Percentiles rank a stretch among this genome's conserved stretches.
These are phyloP conservation scores for Lotmaria passim DNA, from an alignment of 208 protist genomes.

Conservation along the genomic window DNA sequence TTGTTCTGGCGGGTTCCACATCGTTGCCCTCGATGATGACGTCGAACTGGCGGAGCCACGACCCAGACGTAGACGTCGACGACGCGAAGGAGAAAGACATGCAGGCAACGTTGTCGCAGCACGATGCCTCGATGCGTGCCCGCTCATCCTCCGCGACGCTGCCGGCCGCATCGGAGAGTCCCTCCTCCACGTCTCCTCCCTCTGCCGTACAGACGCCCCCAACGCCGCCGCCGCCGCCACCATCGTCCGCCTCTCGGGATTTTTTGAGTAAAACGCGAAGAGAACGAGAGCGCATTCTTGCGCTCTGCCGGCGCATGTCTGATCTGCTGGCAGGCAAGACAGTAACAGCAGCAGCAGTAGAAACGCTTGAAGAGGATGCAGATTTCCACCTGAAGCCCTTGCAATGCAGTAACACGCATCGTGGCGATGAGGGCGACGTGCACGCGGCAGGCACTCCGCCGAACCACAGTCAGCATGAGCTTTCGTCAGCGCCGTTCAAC, in stretches of 20 bases:
- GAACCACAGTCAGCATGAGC: neutral
- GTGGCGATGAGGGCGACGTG: neutral
- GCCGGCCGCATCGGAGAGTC: neutral
- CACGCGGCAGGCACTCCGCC: neutral
- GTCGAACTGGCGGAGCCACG: neutral
- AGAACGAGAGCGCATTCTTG: constrained; percentile 15
- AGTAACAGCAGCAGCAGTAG: neutral
- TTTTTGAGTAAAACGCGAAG: neutral
- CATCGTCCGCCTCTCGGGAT: neutral
- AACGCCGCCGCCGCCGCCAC: neutral
- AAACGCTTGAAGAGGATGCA: neutral
- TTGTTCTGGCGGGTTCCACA: neutral
- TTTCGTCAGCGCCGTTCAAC: neutral
- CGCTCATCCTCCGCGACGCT: neutral
- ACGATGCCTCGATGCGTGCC: neutral
- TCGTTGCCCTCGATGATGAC: neutral
- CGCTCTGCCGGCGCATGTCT: constrained; percentile 19
- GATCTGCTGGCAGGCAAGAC: neutral
- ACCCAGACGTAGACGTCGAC: too few species aligned
- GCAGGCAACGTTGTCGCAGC: neutral
- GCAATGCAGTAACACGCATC: neutral
- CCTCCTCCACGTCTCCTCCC: neutral
- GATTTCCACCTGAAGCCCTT: too few species aligned
- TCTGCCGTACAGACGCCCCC: neutral
- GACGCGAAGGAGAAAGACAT: too few species aligned